Percentiles rank a stretch among this genome's conserved stretches.
Conservation (phyloP, 768 basidiomycete species). For the Tylopilus sp. region DNA sequence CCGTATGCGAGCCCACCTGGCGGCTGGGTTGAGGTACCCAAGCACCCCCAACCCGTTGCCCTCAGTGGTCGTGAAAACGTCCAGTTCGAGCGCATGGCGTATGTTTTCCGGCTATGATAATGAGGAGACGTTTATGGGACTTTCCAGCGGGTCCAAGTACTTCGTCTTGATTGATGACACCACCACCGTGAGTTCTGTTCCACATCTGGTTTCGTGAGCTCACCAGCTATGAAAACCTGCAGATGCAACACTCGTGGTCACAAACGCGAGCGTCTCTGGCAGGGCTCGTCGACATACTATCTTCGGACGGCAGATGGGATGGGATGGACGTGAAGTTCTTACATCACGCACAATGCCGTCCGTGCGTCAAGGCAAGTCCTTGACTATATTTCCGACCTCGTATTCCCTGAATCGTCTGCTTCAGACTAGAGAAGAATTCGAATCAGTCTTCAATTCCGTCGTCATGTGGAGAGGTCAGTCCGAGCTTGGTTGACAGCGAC, state of each 20-base stretch:
- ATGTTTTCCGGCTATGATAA: conserved; percentile 1
- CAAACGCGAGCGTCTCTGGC: conserved; percentile 20
- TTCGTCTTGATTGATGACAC: conserved; percentile 24
- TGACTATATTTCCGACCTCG: no score
- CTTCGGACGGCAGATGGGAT: conserved; percentile 12
- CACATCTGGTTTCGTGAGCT: background rate
- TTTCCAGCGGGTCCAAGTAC: conserved; percentile 17
- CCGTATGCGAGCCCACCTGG: conserved; percentile 13
- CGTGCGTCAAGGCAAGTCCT: conserved; percentile 9
- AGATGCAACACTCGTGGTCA: conserved; percentile 23
- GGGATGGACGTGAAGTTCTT: conserved; percentile 20
- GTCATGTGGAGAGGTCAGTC: conserved; percentile 15
- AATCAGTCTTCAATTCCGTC: conserved; percentile 20
- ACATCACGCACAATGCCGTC: conserved; percentile 3
- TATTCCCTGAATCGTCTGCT: background rate
- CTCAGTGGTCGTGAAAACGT: conserved; percentile 12
- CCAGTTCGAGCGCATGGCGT: conserved; percentile 19
- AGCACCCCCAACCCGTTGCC: conserved; percentile 1
- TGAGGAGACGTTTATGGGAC: conserved; percentile 1
- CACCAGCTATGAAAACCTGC: background rate
- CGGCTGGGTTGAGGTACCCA: conserved; percentile 13
- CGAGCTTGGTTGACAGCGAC: background rate
- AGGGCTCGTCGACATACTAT: conserved; percentile 10
- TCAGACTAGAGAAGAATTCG: conserved; percentile 17
- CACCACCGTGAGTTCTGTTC: conserved; percentile 10